Evolutionary conservation across 129 eudicot species (phyloP).

Genomic region (Cynara cardunculus): DNA sequence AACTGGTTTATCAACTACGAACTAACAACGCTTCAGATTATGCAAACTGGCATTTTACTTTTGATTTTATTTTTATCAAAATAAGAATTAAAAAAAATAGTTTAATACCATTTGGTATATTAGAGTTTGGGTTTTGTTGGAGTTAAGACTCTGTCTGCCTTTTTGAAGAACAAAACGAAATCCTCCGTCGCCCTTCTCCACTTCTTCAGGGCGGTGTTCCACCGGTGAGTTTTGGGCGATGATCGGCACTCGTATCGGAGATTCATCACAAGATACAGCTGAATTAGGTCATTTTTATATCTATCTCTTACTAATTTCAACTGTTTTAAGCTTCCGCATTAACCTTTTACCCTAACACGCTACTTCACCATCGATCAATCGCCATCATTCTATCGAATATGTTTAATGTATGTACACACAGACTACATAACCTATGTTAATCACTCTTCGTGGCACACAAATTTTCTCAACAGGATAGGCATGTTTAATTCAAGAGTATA

Average conservation of each 20-base stretch:
- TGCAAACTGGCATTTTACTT: neutral
- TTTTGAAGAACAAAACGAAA: neutral
- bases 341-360: constrained; percentile 3
- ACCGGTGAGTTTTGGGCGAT: constrained; percentile 10
- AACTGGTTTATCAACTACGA: too few species aligned
- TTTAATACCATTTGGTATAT: too few species aligned
- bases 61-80: too few species aligned
- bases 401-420: neutral
- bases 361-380: neutral
- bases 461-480: neutral
- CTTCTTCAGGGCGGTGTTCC: neutral
- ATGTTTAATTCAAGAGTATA: neutral
- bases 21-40: too few species aligned
- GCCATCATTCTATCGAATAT: neutral
- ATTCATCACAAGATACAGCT: constrained; percentile 8
- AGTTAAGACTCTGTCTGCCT: neutral
- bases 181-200: neutral
- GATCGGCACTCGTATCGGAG: constrained; percentile 10
- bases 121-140: too few species aligned
- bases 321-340: constrained; percentile 2
- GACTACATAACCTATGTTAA: neutral
- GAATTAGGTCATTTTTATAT: constrained; percentile 2
- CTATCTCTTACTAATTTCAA: constrained; percentile 1
- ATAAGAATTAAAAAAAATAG: too few species aligned
- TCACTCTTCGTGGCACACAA: neutral